Evolutionary conservation across 768 basidiomycete species (phyloP), one percentile per base, ranked within the genome.

Genomic region (Mycena epipterygia): DNA sequence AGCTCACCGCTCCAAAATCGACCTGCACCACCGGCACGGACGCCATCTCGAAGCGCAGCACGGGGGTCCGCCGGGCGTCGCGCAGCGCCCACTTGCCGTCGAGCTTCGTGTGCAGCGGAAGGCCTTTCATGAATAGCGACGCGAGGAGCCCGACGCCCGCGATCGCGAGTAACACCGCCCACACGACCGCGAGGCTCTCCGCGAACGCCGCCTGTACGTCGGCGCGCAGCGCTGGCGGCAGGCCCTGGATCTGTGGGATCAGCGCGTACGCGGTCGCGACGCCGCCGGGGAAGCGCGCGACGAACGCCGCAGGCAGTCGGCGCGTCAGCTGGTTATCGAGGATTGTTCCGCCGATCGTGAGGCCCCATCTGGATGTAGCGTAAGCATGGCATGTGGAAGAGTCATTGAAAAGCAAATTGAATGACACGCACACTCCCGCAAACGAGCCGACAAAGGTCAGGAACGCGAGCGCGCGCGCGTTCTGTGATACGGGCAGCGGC

Each of bases 381-480:
- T n/a, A 29, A 57, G 44, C 30, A 14, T 39, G 46, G 8, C 35
- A 14, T 6, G 14, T 37, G 8, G 16, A 23, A 16, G 37, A 21
- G 32, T 41, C 13, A 29, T 5, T 25, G 25, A 11, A 17, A 16
- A 9, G 25, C 3, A 23, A 41, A 42, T 16, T 16, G 23, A 2
- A 46, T 19, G 5, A 37, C 14, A 66, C 57, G 44, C 29, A 70
- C 64, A 72, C 71, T 9, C 57, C 55, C 8, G 60, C 66, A 48
- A 72, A 72, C 49, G 66, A 57, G 17, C 66, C 55, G 14, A 59
- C 56, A n/a, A 72, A 81, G 53, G 76, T 77, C 73, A 78, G 77
- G 75, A 80, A 82, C 29, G 81, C 77, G 3, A 85, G 77, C 1
- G 85, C 85, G 5, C 79, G 77, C 9, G 85, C 84, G 37, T 81